These are phyloP conservation scores for Auxenochlorella pyrenoidosa DNA, from an alignment of 139 green algal species.

Conservation along the genomic window DNA sequence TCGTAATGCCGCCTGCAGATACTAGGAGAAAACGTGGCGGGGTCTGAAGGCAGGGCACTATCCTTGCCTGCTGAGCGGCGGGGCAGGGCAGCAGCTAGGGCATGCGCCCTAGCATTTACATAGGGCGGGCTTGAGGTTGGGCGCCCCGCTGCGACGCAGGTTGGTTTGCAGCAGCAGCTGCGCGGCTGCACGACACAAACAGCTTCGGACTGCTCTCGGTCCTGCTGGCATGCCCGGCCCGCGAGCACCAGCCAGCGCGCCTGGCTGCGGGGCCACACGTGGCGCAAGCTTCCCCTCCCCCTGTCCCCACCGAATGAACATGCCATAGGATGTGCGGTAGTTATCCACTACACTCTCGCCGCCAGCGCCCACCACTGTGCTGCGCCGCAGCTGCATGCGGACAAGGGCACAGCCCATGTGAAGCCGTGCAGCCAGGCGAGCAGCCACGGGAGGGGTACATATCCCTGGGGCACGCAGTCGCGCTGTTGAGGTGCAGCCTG, in stretches of 20 bases:
- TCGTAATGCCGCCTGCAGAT: slow-evolving; percentile 60
- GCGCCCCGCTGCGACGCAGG: background rate
- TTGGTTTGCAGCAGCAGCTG: background rate
- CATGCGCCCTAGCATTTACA: no score
- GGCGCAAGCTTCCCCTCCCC: background rate
- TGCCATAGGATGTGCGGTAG: slow-evolving; percentile 82
- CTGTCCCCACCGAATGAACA: slow-evolving; percentile 52
- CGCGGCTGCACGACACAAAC: no score
- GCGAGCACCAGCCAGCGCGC: no score
- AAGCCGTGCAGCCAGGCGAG: background rate
- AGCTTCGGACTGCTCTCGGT: no score
- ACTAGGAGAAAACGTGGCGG: background rate
- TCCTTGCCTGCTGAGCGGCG: no score
- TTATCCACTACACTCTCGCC: slow-evolving; percentile 66
- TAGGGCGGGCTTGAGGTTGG: no score
- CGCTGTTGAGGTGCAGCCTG: background rate
- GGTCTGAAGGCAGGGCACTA: no score
- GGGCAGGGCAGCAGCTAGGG: no score
- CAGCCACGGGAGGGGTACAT: background rate
- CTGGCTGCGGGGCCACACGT: background rate
- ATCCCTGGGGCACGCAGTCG: background rate
- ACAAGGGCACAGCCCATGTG: background rate
- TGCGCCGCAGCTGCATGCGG: slow-evolving; percentile 69
- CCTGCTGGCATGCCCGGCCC: no score
- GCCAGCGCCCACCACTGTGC: slow-evolving; percentile 74